A percentile compares a stretch with the other conserved stretches of the same genome.
Evolutionary conservation across 2,329 filamentous ascomycete genomes (phyloP).

Genomic region (Mycogone perniciosa): DNA sequence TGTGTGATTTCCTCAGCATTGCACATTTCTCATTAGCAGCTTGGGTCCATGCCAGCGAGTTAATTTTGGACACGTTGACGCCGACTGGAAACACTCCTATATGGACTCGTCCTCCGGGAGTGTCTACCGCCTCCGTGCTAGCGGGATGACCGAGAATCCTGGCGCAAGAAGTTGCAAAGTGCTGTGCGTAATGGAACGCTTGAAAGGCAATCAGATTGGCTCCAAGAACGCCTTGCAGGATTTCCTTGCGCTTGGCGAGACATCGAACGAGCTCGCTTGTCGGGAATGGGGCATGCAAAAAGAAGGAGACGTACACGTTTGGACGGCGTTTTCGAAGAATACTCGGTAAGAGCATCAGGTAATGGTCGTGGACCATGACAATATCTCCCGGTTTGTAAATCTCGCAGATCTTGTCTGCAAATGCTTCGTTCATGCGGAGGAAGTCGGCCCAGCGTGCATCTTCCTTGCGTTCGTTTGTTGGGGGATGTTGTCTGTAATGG

Average conservation of each 20-base stretch:
- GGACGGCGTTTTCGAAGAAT: conserved; percentile 78
- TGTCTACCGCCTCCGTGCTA: conserved; percentile 73
- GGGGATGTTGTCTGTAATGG: conserved; percentile 91
- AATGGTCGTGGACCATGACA: conserved; percentile 88
- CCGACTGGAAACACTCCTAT: conserved; percentile 35
- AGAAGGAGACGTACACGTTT: conserved; percentile 89
- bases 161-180: conserved; percentile 90
- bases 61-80: conserved; percentile 73
- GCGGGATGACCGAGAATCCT: conserved; percentile 81
- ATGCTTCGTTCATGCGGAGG: conserved; percentile 82
- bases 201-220: conserved; percentile 92
- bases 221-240: conserved; percentile 80
- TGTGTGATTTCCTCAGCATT: conserved; percentile 67
- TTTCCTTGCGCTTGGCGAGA: conserved; percentile 76
- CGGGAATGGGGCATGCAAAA: conserved; percentile 86
- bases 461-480: conserved; percentile 73
- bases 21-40: conserved; percentile 64
- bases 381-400: conserved; percentile 88
- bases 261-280: conserved; percentile 92
- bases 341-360: conserved; percentile 80
- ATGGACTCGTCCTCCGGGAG: conserved; percentile 48
- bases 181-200: conserved; percentile 86
- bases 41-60: conserved; percentile 65
- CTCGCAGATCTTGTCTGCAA: conserved; percentile 80
- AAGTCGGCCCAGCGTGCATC: conserved; percentile 88